Conservation (phyloP, 805 yeast species). For the Candida coquimbonensis region DNA sequence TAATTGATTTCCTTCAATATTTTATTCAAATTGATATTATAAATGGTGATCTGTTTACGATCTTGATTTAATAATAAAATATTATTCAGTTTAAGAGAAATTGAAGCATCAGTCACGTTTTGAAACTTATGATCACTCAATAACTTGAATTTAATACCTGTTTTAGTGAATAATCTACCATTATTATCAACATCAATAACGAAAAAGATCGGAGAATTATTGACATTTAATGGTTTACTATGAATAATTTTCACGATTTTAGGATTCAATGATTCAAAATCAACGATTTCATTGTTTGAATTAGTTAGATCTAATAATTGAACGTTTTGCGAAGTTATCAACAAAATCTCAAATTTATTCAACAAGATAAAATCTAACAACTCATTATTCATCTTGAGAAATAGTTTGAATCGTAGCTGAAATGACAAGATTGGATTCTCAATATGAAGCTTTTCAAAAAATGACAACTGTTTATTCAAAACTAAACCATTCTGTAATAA, state of each 20-base stretch:
- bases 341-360: constrained; percentile 10
- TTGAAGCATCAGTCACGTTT: constrained; percentile 5
- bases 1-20: constrained; percentile 3
- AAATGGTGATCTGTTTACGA: not conserved
- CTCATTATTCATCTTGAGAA: constrained; percentile 21
- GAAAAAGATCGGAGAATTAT: constrained; percentile 2
- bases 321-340: constrained; percentile 11
- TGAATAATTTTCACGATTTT: constrained; percentile 2
- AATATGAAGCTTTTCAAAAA: constrained; percentile 13
- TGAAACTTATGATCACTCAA: constrained; percentile 1
- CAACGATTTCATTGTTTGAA: constrained; percentile 8
- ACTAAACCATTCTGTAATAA: constrained; percentile 22
- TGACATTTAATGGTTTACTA: not conserved
- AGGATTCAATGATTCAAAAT: constrained; percentile 8
- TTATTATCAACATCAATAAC: constrained; percentile 5
- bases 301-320: constrained; percentile 15
- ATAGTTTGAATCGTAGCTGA: constrained; percentile 22
- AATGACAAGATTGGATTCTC: constrained; percentile 17
- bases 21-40: not conserved
- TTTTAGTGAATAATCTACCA: constrained; percentile 7
- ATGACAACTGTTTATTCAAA: constrained; percentile 8
- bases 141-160: not conserved
- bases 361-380: constrained; percentile 18
- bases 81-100: constrained; percentile 5
- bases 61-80: constrained; percentile 2